Evolutionary conservation across 129 eudicot genomes (phyloP).

Genomic region (Saposhnikovia divaricata): DNA sequence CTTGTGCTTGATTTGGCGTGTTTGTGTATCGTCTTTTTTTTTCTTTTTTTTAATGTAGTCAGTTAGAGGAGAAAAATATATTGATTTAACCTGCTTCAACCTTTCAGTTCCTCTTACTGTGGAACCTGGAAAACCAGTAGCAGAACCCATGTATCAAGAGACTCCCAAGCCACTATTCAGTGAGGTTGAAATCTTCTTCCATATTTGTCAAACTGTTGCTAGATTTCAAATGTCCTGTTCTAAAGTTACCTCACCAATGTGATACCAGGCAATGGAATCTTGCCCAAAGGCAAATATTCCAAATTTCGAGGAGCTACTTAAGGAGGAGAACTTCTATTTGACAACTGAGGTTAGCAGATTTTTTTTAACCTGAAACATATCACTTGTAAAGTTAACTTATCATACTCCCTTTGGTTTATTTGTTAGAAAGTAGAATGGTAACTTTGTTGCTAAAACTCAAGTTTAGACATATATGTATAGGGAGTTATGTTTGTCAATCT

Average conservation of each 20-base stretch:
- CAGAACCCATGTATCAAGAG: conserved; percentile 71
- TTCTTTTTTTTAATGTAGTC: background rate
- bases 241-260: background rate
- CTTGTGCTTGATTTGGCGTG: background rate
- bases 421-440: background rate
- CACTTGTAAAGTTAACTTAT: background rate
- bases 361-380: background rate
- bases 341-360: conserved; percentile 58
- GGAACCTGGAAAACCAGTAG: conserved; percentile 55
- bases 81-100: background rate
- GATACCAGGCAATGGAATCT: conserved; percentile 69
- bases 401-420: background rate
- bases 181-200: conserved; percentile 37
- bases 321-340: conserved; percentile 82
- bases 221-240: background rate
- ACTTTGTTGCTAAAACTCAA: background rate
- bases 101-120: conserved; percentile 59
- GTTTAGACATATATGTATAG: background rate
- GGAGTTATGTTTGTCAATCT: background rate
- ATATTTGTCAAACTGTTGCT: background rate
- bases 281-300: conserved; percentile 70
- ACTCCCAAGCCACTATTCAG: conserved; percentile 49
- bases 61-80: background rate
- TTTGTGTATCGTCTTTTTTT: background rate
- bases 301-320: conserved; percentile 54